Base-by-base conservation (phyloP, 2,329 filamentous ascomycete genomes). In the Aspergillaceae sp. region DNA sequence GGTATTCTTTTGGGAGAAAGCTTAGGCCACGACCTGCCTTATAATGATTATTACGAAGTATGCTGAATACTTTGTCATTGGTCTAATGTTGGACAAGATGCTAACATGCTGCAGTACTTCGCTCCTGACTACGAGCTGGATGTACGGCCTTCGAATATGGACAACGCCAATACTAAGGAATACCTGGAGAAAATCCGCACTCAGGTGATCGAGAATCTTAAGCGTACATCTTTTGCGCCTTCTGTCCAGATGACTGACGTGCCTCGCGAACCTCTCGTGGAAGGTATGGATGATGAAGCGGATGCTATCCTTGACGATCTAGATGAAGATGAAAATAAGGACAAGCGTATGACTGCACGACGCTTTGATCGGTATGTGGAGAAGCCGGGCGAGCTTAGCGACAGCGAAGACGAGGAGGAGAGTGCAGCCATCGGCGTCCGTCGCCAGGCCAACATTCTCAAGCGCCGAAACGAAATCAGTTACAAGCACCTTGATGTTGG, bases 31-130 rank as follows among this genome's bases (percentile, higher is more conserved):
- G 83, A 86, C n/a, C 75, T 97, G 36, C 91, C 91, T 0, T 97
- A 89, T 67, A 97, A 95, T 53, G 91, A 97, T 72, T 97, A 97
- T 67, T 97, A 97, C 61, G 82, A 84, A 64, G 76, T 77, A 62
- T 57, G 67, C 38, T 30, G 4, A 8, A 32, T 10, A n/a, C 35
- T 40, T 41, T 40, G 38, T 19, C 5, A n/a, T 34, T n/a, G 7
- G n/a, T 8, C n/a, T 37, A 26, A 53, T 53, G 36, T 7, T 38
- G 36, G 26, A 4, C 9, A 28, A 4, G 26, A 5, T 28, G 9
- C 58, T 64, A 55, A 69, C 40, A 34, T 36, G 5, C n/a, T 26
- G 35, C 28, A 79, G 74, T 85, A 85, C 60, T 85, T 84, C 59
- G 80, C 77, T 4, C 82, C 82, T 2, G 82, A 85, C 58, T 85